Base-by-base conservation (phyloP, 768 basidiomycete genomes). In the Tylopilus sp. region DNA sequence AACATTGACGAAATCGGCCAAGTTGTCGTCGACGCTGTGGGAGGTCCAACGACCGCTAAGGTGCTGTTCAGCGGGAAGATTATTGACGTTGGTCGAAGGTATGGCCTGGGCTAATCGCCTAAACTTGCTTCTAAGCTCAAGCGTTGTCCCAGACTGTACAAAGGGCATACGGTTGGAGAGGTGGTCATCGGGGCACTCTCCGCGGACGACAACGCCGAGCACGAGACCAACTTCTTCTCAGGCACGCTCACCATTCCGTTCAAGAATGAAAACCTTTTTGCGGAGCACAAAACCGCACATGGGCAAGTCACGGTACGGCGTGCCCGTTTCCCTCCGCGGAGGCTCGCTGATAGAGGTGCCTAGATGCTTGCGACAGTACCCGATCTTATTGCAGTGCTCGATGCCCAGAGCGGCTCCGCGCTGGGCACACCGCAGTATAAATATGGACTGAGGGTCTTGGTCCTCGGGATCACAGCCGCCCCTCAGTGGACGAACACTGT, bases 351-450 rank as follows among this genome's bases (percentile, higher is more conserved):
- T 35, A 44, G 58, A 41, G 57, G n/a, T 31, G 33, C 46, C 56
- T 47, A 79, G 75, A 68, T 81, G 35, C 66, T 79, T 1, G 79
- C 76, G 28, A 74, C 75, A 28, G 85, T 87, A 10, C 85, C 85
- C 3, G 85, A 86, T 62, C 71, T 87, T 21, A 83, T 86, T 48
- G 72, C 78, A 0, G 78, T 86, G 11, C 66, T 86, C 13, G 84
- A 87, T 56, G 77, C 80, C 20, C 81, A 82, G 56, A 81, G 70
- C 51, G 85, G 84, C 0, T 70, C 75, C 3, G 78, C 82, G 26
- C 68, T 87, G 8, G 83, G 85, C 13, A 83, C 83, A 1, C 85
- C 76, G 21, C 77, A 85, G 44, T 82, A 83, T 61, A 69, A 70
- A 46, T 84, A 84, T 50, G 83, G 83, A 7, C 64, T 81, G 31